These are phyloP conservation scores for Fusarium sp. DNA, from an alignment of 2,329 filamentous ascomycete species.

Conservation along the genomic window DNA sequence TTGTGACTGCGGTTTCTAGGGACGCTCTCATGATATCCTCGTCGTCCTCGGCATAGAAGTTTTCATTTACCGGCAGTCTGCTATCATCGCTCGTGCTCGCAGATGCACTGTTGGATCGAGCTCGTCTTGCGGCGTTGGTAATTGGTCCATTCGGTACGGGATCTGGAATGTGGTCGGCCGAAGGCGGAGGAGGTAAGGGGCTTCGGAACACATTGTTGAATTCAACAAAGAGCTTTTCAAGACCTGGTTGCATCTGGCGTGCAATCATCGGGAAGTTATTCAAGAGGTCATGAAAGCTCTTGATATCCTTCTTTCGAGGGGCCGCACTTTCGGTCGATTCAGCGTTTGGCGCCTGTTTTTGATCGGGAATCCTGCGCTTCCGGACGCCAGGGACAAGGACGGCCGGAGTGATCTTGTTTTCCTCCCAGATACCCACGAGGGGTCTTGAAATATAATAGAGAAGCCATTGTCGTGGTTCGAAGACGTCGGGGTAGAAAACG, in stretches of 20 bases:
- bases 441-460: constrained; percentile 96
- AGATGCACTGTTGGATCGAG: constrained; percentile 62
- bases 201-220: constrained; percentile 88
- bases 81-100: constrained; percentile 48
- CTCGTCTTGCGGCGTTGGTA: constrained; percentile 64
- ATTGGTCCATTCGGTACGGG: constrained; percentile 68
- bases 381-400: constrained; percentile 61
- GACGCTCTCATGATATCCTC: constrained; percentile 90
- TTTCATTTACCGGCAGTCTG: constrained; percentile 64
- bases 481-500: constrained; percentile 88
- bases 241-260: constrained; percentile 90
- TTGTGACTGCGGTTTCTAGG: constrained; percentile 89
- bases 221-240: constrained; percentile 90
- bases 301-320: constrained; percentile 85
- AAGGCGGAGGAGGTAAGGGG: constrained; percentile 80
- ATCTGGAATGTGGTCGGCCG: constrained; percentile 68
- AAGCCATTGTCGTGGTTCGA: constrained; percentile 92
- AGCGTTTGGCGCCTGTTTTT: constrained; percentile 51
- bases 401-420: constrained; percentile 76
- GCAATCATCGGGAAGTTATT: constrained; percentile 96
- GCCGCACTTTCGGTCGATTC: constrained; percentile 57
- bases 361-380: constrained; percentile 53
- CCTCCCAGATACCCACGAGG: constrained; percentile 84
- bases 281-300: constrained; percentile 88
- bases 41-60: constrained; percentile 85